Percentiles rank a stretch among this genome's conserved stretches.
Conservation (phyloP, 2,329 filamentous ascomycete species). For the Diatrype stigma region DNA sequence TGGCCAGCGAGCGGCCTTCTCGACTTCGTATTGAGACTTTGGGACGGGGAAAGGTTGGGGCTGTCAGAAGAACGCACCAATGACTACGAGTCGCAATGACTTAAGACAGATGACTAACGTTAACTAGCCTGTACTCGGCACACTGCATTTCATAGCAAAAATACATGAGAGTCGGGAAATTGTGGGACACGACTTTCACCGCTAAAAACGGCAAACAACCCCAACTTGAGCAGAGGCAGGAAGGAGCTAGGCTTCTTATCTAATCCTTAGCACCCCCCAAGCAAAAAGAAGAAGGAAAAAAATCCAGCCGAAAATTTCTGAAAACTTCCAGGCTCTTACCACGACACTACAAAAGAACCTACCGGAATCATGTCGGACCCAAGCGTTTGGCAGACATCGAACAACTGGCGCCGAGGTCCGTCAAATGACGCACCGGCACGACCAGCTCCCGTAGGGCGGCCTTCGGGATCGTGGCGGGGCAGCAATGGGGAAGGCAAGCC, state of each 20-base stretch:
- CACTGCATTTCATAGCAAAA: too few relatives aligned
- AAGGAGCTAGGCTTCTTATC: not conserved
- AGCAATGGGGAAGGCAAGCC: not conserved
- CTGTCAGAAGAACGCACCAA: too few relatives aligned
- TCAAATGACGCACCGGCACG: constrained; percentile 1
- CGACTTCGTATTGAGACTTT: too few relatives aligned
- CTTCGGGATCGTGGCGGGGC: not conserved
- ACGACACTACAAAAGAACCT: not conserved
- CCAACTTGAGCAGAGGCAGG: not conserved
- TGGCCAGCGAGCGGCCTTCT: too few relatives aligned
- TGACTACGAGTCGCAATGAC: too few relatives aligned
- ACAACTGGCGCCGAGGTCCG: constrained; percentile 9
- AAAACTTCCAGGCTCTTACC: not conserved
- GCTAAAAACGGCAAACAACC: not conserved
- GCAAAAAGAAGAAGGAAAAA: not conserved
- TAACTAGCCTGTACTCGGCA: not conserved
- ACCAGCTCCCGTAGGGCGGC: not conserved
- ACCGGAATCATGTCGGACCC: constrained; percentile 4
- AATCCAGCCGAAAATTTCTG: not conserved
- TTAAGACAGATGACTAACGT: too few relatives aligned
- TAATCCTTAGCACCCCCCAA: not conserved
- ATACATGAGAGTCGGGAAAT: not conserved
- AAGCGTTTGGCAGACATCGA: constrained; percentile 9
- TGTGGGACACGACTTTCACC: not conserved
- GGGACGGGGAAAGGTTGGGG: too few relatives aligned